Conservation (phyloP, 495 filamentous ascomycete genomes). For the Daldinia grandis region DNA sequence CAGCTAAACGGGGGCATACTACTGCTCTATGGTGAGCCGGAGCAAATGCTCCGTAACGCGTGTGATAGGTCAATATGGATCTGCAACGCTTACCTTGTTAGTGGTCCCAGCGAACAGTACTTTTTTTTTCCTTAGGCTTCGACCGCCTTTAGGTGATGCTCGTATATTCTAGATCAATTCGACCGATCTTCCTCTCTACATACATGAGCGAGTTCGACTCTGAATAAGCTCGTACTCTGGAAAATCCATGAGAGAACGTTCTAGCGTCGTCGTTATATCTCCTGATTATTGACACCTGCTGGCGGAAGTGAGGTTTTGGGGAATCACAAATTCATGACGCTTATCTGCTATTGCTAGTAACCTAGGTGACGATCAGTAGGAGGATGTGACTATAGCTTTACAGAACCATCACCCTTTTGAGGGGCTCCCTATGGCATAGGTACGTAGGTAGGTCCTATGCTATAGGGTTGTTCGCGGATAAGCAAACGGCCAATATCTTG, state of each 20-base stretch:
- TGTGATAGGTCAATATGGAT: conserved; percentile 47
- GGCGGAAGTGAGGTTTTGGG: background rate
- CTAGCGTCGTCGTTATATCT: background rate
- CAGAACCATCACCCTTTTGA: conserved; percentile 1
- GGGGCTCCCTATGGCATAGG: conserved; percentile 5
- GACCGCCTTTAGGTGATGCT: conserved; percentile 31
- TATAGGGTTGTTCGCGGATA: background rate
- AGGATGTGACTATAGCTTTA: conserved; percentile 30
- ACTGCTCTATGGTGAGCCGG: conserved; percentile 43
- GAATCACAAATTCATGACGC: conserved; percentile 22
- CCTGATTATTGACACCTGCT: background rate
- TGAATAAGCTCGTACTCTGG: conserved; percentile 2
- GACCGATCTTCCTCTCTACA: conserved; percentile 20
- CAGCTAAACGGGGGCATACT: conserved; percentile 42
- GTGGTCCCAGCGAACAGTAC: conserved; percentile 30
- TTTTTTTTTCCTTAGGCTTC: conserved; percentile 31
- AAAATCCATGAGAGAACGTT: conserved; percentile 4
- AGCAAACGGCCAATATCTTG: background rate
- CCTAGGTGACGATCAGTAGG: conserved; percentile 16
- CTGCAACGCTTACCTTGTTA: conserved; percentile 49
- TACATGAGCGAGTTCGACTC: conserved; percentile 17
- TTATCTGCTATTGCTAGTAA: conserved; percentile 19
- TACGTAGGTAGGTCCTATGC: background rate
- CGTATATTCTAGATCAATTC: conserved; percentile 31
- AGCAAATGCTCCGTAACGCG: conserved; percentile 47